Evolutionary conservation across 192 early-diverging fungal species (phyloP), one percentile per base, ranked within the genome.

Genomic region (Funneliformis mosseae): DNA sequence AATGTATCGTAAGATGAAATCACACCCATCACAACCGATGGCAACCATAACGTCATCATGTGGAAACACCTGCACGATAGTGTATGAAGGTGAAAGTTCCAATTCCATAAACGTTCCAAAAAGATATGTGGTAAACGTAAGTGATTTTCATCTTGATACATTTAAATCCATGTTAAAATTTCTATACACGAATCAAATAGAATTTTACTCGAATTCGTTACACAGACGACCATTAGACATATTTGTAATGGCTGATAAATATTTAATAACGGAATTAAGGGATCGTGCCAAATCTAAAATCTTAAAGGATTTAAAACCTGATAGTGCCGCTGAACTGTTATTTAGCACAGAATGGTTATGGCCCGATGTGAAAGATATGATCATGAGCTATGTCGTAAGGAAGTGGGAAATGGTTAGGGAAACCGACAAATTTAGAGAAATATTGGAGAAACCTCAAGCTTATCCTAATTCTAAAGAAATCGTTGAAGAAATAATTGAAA

Each of bases 171-270:
- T 78, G 61, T 48, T 78, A 45, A 33, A 62, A 12, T 78, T 39
- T 23, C 45, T 78, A 4, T 78, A 78, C 27, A 78, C 76, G n/a
- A 67, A 78, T 66, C 18, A 78, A 45, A 33, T 78, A 10, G 43
- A 46, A 23, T 78, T 78, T 66, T 39, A 61, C 21, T 25, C 39
- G 46, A n/a, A 14, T 14, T 25, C 50, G 6, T 43, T 63, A 46
- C 43, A 68, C 11, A 38, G 38, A 25, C n/a, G 42, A 33, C 39
- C 64, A 4, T 28, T 66, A 18, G 76, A 78, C 23, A 0, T 78
- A 33, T 78, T 61, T 18, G 46, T 25, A 39, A 78, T 78, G 39
- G 76, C 76, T 5, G 76, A 78, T 48, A 78, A 78, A 25, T 78
- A 78, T 78, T 39, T 78, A 45, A 67, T 78, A 67, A 55, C 23